Base-by-base conservation (phyloP, 1,139 yeast species). In the Komagataea norvegica region DNA sequence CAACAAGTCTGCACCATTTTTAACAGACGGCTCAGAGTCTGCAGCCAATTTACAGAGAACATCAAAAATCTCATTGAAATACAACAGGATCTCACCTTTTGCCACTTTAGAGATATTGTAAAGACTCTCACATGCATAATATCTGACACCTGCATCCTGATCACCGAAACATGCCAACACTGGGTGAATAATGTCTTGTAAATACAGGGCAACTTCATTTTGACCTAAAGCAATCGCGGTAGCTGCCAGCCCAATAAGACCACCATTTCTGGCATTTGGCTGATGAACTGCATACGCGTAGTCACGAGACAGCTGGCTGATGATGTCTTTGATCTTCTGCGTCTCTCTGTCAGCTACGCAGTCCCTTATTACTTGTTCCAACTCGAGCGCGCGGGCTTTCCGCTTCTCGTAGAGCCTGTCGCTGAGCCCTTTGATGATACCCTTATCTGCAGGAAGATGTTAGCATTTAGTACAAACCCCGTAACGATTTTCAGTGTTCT, bases 71-170 rank as follows among this genome's bases (percentile, higher is more conserved):
- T 91, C 97, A 59, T 91, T 93, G 66, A 91, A 91, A 59, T 87
- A 91, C 11, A 84, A 67, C 46, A 93, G 65, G 18, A 91, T 85
- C 59, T 93, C 98, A 15, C 98, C 98, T 51, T 95, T 77, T 5
- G 98, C 95, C 17, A 91, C 95, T 59, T 93, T 93, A 37, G 98
- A 95, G 35, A 93, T 89, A 61, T 93, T 93, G 62, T 93, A 93
- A 47, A 93, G 70, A 30, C 95, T 84, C 57, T 93, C 99, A 64
- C 98, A 91, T 0, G 98, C 97, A 60, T 89, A 93, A 54, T 93
- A 93, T 37, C 99, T 70, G 8, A 93, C 98, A 47, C 95, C 74
- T 9, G 96, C 94, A 56, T 93, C 96, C 42, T 93, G 95, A 55
- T 93, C 98, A 38, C 95, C 89, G 59, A 93, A 93, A 44, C 97